Percentiles rank a stretch among this genome's conserved stretches.
phyloP scores from a whole-genome alignment of 768 basidiomycete genomes.

The Xerocomellus chrysenteron region DNA sequence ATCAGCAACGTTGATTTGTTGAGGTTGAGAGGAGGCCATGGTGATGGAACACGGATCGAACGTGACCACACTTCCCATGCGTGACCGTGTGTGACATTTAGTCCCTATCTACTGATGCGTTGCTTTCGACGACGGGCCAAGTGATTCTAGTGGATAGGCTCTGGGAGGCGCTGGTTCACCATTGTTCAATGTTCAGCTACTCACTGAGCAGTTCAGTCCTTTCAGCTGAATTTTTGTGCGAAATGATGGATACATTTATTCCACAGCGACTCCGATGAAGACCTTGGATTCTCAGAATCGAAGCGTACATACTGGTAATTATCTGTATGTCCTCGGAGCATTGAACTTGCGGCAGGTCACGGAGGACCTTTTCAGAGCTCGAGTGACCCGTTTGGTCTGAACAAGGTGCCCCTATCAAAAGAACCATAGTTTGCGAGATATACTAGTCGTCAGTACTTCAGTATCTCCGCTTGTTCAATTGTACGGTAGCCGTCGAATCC shows the following conservation, averaged over 20 bases:
- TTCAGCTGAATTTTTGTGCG: not conserved
- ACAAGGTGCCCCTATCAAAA: not conserved
- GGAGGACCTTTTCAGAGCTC: not conserved
- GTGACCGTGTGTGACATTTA: constrained; percentile 16
- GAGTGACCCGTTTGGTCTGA: not conserved
- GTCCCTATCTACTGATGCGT: not conserved
- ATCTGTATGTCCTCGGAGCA: not conserved
- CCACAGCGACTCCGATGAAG: not conserved
- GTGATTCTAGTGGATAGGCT: too few relatives aligned
- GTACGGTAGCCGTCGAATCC: not conserved
- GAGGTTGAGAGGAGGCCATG: constrained; percentile 48
- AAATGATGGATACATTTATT: not conserved
- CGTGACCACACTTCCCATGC: not conserved
- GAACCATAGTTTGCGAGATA: not conserved
- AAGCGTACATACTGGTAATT: not conserved
- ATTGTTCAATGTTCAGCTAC: not conserved
- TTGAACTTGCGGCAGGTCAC: too few relatives aligned
- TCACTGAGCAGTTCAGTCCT: too few relatives aligned
- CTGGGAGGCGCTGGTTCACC: not conserved
- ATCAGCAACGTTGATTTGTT: constrained; percentile 78
- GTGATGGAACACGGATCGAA: not conserved
- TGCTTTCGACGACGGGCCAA: too few relatives aligned
- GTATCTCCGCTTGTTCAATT: too few relatives aligned
- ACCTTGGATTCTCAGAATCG: not conserved
- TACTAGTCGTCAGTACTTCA: not conserved